Evolutionary conservation across 73 alveolate species (phyloP).

Genomic region (Stentor coeruleus): DNA sequence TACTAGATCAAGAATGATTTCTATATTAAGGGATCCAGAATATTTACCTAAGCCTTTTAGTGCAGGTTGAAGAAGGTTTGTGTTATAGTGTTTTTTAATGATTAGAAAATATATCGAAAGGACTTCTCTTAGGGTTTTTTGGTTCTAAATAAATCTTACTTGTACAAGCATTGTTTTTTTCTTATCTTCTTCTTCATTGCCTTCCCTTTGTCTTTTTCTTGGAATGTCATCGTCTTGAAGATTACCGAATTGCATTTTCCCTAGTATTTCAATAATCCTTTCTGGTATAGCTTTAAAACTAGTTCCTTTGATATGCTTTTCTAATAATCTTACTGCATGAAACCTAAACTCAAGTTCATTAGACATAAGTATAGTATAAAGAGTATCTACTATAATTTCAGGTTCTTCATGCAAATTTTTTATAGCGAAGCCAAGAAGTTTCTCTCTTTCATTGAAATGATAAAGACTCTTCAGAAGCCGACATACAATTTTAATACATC

Average conservation of each 20-base stretch:
- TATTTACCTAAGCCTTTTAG: neutral
- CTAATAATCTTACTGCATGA: neutral
- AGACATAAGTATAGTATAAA: neutral
- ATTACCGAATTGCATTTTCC: neutral
- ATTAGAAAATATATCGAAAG: neutral
- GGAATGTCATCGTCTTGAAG: neutral
- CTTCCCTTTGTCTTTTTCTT: neutral
- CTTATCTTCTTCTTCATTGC: neutral
- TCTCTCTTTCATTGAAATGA: slow-evolving; percentile 16
- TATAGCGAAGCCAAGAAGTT: neutral
- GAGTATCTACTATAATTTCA: neutral
- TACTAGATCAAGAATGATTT: slow-evolving; percentile 4
- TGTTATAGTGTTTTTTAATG: neutral
- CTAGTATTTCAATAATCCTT: neutral
- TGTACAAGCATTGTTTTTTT: neutral
- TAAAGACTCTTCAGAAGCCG: slow-evolving; percentile 7
- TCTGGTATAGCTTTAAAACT: neutral
- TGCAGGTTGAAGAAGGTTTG: neutral
- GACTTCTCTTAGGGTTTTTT: slow-evolving; percentile 13
- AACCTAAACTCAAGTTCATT: slow-evolving; percentile 20
- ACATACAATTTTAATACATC: neutral
- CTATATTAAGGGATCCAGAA: neutral
- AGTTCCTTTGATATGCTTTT: neutral
- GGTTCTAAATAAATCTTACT: neutral
- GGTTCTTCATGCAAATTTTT: neutral